Percentiles rank a stretch among this genome's conserved stretches.
Evolutionary conservation across 306 rosid genomes (phyloP).

Genomic region (Morella rubra): DNA sequence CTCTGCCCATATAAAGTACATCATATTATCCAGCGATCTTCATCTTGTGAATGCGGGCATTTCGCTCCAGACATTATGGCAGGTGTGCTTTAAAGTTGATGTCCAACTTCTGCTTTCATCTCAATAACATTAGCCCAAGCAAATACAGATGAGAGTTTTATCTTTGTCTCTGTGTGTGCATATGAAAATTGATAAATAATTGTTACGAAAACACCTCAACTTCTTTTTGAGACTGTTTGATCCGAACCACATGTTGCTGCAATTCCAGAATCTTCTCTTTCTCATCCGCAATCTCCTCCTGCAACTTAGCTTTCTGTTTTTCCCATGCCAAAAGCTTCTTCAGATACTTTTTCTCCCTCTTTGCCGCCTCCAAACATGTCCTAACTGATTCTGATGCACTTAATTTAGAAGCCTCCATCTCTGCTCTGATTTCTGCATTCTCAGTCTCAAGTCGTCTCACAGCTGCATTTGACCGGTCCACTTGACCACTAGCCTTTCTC

Average conservation of each 20-base stretch:
- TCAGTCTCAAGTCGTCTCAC: conserved; percentile 82
- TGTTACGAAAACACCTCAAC: conserved; percentile 59
- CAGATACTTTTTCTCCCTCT: conserved; percentile 80
- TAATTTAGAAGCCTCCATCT: conserved; percentile 96
- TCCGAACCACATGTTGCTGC: conserved; percentile 50
- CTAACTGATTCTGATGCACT: conserved; percentile 88
- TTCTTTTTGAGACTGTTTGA: conserved; percentile 63
- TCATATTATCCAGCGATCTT: neutral
- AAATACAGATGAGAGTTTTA: neutral
- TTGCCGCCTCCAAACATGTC: conserved; percentile 79
- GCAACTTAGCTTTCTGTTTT: conserved; percentile 76
- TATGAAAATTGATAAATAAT: conserved; percentile 7
- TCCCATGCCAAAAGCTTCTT: conserved; percentile 96
- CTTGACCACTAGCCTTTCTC: conserved; percentile 91
- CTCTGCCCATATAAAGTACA: neutral
- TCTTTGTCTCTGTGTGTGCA: neutral
- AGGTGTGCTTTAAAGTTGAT: no score
- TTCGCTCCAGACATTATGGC: no score
- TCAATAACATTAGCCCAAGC: neutral
- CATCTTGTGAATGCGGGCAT: neutral
- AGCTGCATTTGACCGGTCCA: conserved; percentile 85
- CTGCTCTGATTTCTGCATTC: conserved; percentile 95
- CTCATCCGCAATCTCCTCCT: conserved; percentile 71
- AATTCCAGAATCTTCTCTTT: conserved; percentile 64
- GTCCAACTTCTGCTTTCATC: no score